These are phyloP conservation scores for Ogataea siamensis DNA, from an alignment of 805 yeast genomes.

Conservation along the genomic window DNA sequence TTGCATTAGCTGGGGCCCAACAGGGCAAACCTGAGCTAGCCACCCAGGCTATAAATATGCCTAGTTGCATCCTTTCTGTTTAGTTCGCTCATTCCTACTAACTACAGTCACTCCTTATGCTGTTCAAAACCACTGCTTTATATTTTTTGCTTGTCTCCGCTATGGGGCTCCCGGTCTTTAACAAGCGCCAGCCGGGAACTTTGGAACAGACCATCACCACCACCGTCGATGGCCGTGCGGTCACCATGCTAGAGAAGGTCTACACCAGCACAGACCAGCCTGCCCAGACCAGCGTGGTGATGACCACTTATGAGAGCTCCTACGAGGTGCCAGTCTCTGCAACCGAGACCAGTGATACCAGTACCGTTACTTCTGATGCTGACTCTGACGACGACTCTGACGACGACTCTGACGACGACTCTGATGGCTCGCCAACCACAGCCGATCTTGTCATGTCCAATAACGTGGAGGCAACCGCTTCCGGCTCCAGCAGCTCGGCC, in stretches of 20 bases:
- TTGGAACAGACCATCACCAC: conserved; percentile 21
- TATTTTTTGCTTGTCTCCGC: conserved; percentile 14
- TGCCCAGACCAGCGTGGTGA: conserved; percentile 22
- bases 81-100: conserved; percentile 8
- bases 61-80: not conserved
- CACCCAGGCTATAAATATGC: conserved; percentile 8
- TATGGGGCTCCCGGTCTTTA: conserved; percentile 17
- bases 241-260: conserved; percentile 25
- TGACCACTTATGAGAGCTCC: conserved; percentile 19
- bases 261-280: conserved; percentile 30
- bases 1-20: conserved; percentile 1
- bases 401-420: conserved; percentile 3
- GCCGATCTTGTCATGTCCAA: conserved; percentile 4
- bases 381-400: conserved; percentile 5
- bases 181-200: conserved; percentile 8
- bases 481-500: conserved; percentile 14
- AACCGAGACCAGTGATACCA: conserved; percentile 4
- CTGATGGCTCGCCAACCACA: conserved; percentile 4
- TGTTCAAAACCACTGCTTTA: conserved; percentile 11
- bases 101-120: conserved; percentile 15
- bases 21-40: conserved; percentile 5
- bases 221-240: conserved; percentile 18
- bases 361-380: conserved; percentile 4
- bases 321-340: conserved; percentile 7
- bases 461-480: conserved; percentile 5